Evolutionary conservation across 495 filamentous ascomycete species (phyloP).

Genomic region (Gamarada debralockiae): DNA sequence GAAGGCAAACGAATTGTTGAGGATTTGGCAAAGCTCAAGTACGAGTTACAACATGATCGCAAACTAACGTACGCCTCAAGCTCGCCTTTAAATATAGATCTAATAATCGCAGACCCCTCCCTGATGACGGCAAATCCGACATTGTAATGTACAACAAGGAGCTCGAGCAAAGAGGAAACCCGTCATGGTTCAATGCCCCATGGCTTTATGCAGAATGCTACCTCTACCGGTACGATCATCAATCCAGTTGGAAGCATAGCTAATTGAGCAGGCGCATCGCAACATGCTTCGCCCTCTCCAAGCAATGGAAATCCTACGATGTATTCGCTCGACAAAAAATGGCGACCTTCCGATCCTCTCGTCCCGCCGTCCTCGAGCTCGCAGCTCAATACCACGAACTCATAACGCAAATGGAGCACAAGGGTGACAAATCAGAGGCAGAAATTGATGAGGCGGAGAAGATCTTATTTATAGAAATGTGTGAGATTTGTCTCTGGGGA

Average conservation of each 20-base stretch:
- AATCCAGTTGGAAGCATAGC: not conserved
- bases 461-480: constrained; percentile 86
- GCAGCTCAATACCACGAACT: constrained; percentile 67
- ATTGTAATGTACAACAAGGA: constrained; percentile 83
- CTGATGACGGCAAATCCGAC: constrained; percentile 76
- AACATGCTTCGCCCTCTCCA: constrained; percentile 70
- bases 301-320: constrained; percentile 89
- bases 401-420: constrained; percentile 47
- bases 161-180: constrained; percentile 67
- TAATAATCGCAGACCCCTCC: constrained; percentile 58
- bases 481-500: constrained; percentile 95
- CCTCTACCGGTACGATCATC: constrained; percentile 63
- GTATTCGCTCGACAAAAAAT: constrained; percentile 90
- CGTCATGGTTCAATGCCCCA: constrained; percentile 75
- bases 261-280: constrained; percentile 57
- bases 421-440: constrained; percentile 22
- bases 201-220: constrained; percentile 97
- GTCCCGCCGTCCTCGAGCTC: constrained; percentile 85
- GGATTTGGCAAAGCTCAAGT: constrained; percentile 80
- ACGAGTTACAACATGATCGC: constrained; percentile 90
- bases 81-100: not conserved
- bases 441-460: constrained; percentile 64
- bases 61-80: constrained; percentile 61
- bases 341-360: constrained; percentile 87
- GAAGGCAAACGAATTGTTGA: constrained; percentile 87